phyloP scores from a whole-genome alignment of 345 rosid genomes.

The Isatis tinctoria region DNA sequence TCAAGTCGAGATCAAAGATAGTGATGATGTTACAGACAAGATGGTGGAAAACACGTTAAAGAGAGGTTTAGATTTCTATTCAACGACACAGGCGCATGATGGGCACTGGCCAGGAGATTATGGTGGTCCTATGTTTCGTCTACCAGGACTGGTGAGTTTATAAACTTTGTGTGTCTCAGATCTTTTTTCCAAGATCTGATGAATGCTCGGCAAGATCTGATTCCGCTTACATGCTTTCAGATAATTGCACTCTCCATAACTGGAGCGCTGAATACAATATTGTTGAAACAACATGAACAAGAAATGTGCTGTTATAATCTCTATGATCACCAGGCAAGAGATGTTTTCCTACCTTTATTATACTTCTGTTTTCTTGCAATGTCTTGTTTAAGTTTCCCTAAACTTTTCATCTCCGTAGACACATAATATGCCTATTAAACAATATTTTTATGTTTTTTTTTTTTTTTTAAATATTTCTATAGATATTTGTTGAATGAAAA shows the following conservation, averaged over 20 bases:
- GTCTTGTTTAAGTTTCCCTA: background rate
- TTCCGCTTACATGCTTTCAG: conserved; percentile 34
- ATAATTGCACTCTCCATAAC: conserved; percentile 73
- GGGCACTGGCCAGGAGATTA: conserved; percentile 99
- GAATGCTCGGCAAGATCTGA: too few relatives aligned
- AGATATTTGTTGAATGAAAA: too few relatives aligned
- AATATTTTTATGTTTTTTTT: background rate
- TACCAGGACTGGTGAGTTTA: conserved; percentile 80
- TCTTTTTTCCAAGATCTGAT: background rate
- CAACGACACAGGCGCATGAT: conserved; percentile 76
- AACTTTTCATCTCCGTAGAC: too few relatives aligned
- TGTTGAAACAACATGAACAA: conserved; percentile 63
- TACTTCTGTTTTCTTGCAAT: background rate
- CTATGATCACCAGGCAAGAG: conserved; percentile 79
- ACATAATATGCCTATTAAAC: background rate
- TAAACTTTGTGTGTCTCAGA: background rate
- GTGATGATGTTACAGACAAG: conserved; percentile 60
- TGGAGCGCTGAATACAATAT: conserved; percentile 76
- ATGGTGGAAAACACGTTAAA: conserved; percentile 51
- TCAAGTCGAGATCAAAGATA: conserved; percentile 48
- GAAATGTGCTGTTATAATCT: conserved; percentile 90
- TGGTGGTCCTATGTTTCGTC: conserved; percentile 97
- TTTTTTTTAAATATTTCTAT: conserved; percentile 81
- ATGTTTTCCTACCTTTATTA: background rate
- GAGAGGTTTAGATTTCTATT: conserved; percentile 69